phyloP scores from a whole-genome alignment of 805 yeast genomes.

The Kazachstania africana region DNA sequence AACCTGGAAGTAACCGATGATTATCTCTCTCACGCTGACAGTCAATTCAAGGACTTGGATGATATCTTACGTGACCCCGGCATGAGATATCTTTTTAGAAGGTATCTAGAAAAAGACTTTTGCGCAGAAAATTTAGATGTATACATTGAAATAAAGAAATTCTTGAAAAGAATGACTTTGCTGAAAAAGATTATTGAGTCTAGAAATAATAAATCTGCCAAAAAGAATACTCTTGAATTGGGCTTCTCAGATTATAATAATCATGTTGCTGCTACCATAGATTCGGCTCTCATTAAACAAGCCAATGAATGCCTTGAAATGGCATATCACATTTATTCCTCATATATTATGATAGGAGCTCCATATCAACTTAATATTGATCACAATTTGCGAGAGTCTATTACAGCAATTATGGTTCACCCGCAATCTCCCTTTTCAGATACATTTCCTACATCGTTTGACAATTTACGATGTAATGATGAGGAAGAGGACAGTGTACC shows the following conservation, averaged over 20 bases:
- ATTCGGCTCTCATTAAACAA: slow-evolving; percentile 31
- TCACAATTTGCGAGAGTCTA: slow-evolving; percentile 35
- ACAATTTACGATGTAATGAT: too few relatives aligned
- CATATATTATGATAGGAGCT: slow-evolving; percentile 54
- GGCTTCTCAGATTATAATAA: too few relatives aligned
- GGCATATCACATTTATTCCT: slow-evolving; percentile 53
- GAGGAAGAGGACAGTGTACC: too few relatives aligned
- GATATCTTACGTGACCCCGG: slow-evolving; percentile 65
- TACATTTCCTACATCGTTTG: slow-evolving; percentile 1
- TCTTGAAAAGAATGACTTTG: slow-evolving; percentile 35
- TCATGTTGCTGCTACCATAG: slow-evolving; percentile 24
- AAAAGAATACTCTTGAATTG: slow-evolving; percentile 2
- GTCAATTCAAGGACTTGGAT: slow-evolving; percentile 14
- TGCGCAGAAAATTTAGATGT: slow-evolving; percentile 75
- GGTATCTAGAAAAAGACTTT: slow-evolving; percentile 49
- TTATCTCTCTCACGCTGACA: background rate
- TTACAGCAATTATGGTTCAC: slow-evolving; percentile 30
- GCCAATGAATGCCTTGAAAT: slow-evolving; percentile 46
- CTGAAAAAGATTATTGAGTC: slow-evolving; percentile 31
- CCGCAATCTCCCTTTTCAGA: slow-evolving; percentile 26
- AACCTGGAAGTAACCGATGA: background rate
- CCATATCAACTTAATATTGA: slow-evolving; percentile 64
- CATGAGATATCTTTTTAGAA: slow-evolving; percentile 49
- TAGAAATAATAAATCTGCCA: slow-evolving; percentile 7
- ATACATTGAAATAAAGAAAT: slow-evolving; percentile 44